Percentiles rank a stretch among this genome's conserved stretches.
phyloP scores from a whole-genome alignment of 1,139 yeast species.

The Suhomyces guaymorum region DNA sequence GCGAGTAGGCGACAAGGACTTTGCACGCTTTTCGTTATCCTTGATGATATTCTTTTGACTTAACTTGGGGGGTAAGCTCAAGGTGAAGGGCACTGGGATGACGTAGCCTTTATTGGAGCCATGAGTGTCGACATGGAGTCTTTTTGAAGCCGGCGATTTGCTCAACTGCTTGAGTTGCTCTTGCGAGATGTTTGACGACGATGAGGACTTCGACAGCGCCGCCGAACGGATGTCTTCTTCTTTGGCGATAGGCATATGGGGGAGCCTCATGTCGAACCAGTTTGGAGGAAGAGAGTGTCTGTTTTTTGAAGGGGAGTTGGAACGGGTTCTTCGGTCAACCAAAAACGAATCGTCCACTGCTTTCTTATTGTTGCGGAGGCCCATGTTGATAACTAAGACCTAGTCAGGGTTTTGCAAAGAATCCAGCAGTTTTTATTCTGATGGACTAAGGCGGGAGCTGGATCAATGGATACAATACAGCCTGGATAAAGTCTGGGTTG shows the following conservation, averaged over 20 bases:
- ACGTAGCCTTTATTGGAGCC: conserved; percentile 30
- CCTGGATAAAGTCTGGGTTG: not conserved
- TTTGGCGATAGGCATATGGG: conserved; percentile 24
- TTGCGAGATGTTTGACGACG: conserved; percentile 18
- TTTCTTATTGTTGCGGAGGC: conserved; percentile 4
- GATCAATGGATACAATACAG: conserved; percentile 7
- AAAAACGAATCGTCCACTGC: conserved; percentile 25
- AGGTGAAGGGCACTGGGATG: conserved; percentile 48
- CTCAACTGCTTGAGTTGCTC: conserved; percentile 36
- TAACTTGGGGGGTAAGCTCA: conserved; percentile 46
- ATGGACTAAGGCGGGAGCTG: not conserved
- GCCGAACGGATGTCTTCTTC: conserved; percentile 26
- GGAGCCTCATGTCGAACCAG: conserved; percentile 26
- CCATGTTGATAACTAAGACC: no score
- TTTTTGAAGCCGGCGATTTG: conserved; percentile 38
- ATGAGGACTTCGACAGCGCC: conserved; percentile 15
- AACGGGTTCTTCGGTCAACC: conserved; percentile 29
- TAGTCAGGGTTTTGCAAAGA: no score
- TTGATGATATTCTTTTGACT: conserved; percentile 27
- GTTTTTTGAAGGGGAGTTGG: conserved; percentile 33
- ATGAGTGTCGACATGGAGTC: conserved; percentile 36
- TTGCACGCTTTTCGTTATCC: conserved; percentile 10
- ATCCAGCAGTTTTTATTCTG: conserved; percentile 1
- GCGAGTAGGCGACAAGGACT: conserved; percentile 19
- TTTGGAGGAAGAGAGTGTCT: conserved; percentile 29